These are phyloP conservation scores for Pholiota conissans DNA, from an alignment of 768 basidiomycete genomes.

Conservation along the genomic window DNA sequence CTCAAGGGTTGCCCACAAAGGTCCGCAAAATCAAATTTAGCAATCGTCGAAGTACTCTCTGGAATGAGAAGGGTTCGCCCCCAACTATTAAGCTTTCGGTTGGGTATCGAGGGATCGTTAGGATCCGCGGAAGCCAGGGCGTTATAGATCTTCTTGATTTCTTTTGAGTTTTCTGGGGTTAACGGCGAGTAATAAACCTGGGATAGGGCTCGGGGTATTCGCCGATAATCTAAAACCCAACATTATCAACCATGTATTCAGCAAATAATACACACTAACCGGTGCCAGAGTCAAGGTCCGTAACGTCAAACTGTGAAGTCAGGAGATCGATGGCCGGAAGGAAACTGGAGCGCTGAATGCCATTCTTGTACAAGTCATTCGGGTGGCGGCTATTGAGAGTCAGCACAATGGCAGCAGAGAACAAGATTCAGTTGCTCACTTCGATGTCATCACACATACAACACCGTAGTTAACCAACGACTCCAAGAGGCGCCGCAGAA, in stretches of 20 bases:
- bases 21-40: slow-evolving; percentile 83
- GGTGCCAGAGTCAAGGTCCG: slow-evolving; percentile 93
- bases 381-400: slow-evolving; percentile 79
- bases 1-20: slow-evolving; percentile 88
- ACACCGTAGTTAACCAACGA: slow-evolving; percentile 86
- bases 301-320: slow-evolving; percentile 83
- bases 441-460: slow-evolving; percentile 94
- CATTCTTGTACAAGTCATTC: slow-evolving; percentile 97
- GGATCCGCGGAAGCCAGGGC: slow-evolving; percentile 59
- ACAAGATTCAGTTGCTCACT: slow-evolving; percentile 54
- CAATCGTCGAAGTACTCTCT: slow-evolving; percentile 76
- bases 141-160: slow-evolving; percentile 83
- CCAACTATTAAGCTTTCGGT: slow-evolving; percentile 82
- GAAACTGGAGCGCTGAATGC: slow-evolving; percentile 94
- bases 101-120: slow-evolving; percentile 53
- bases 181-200: slow-evolving; percentile 92
- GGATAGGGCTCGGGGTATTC: slow-evolving; percentile 88
- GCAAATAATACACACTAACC: no score
- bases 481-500: slow-evolving; percentile 87
- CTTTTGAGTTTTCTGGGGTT: slow-evolving; percentile 57
- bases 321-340: slow-evolving; percentile 93
- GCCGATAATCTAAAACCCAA: slow-evolving; percentile 76
- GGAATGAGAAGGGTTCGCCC: slow-evolving; percentile 82
- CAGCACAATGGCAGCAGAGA: neutral
- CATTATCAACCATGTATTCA: no score